These are phyloP conservation scores for Leptographium wingfieldii DNA, from an alignment of 2,329 filamentous ascomycete genomes.

Conservation along the genomic window DNA sequence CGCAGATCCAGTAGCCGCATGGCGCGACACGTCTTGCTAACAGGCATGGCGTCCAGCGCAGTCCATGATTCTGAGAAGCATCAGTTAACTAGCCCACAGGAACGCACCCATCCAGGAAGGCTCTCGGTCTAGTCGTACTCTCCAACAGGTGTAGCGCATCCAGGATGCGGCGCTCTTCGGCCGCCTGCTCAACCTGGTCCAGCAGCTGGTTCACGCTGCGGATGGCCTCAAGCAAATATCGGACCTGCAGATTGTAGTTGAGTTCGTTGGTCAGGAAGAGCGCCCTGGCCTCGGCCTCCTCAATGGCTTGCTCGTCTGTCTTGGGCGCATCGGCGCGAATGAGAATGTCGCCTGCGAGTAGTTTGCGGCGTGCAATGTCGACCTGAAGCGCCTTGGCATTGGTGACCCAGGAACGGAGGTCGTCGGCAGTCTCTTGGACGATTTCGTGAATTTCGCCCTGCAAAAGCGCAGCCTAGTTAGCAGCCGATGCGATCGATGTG, in stretches of 20 bases:
- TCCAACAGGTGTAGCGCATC: conserved; percentile 46
- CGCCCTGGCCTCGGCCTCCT: conserved; percentile 40
- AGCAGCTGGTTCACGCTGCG: conserved; percentile 48
- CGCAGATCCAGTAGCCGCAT: conserved; percentile 53
- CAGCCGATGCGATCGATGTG: neutral
- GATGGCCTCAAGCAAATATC: conserved; percentile 36
- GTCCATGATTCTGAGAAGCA: conserved; percentile 36
- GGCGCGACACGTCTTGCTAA: conserved; percentile 48
- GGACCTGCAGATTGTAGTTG: conserved; percentile 45
- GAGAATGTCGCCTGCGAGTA: conserved; percentile 69
- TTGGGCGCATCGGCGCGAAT: conserved; percentile 56
- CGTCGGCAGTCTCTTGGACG: conserved; percentile 63
- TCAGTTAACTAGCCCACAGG: neutral
- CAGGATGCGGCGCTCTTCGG: conserved; percentile 40
- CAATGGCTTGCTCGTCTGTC: conserved; percentile 37
- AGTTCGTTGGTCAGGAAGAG: conserved; percentile 46
- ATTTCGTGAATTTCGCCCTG: conserved; percentile 61
- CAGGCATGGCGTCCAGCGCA: conserved; percentile 45
- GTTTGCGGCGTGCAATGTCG: conserved; percentile 71
- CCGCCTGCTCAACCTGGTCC: conserved; percentile 45
- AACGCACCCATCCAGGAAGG: neutral
- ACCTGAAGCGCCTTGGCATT: conserved; percentile 75
- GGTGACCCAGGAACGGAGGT: conserved; percentile 75
- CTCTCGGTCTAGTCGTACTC: conserved; percentile 24
- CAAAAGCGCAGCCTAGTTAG: neutral